Percentiles rank a stretch among this genome's conserved stretches.
phyloP scores from a whole-genome alignment of 2,329 filamentous ascomycete species.

The Diplodia intermedia region DNA sequence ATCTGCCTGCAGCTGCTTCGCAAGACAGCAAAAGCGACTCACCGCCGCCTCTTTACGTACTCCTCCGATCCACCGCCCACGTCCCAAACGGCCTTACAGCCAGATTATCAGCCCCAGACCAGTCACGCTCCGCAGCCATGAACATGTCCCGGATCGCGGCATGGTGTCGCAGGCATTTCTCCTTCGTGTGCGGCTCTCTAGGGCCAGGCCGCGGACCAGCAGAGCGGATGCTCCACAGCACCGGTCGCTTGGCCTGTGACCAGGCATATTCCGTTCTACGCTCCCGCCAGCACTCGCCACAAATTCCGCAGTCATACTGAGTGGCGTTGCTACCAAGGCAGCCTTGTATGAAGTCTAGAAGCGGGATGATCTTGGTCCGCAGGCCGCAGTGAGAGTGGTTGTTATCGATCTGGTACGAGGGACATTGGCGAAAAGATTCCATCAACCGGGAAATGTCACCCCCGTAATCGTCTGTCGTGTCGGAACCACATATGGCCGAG shows the following conservation, averaged over 20 bases:
- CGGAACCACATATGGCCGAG: conserved; percentile 51
- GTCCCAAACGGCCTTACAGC: conserved; percentile 7
- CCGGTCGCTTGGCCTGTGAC: conserved; percentile 53
- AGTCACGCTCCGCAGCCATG: conserved; percentile 48
- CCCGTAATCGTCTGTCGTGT: conserved; percentile 58
- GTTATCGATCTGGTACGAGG: conserved; percentile 75
- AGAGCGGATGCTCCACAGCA: conserved; percentile 48
- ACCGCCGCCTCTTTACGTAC: not conserved
- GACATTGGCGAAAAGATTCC: conserved; percentile 67
- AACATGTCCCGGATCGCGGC: conserved; percentile 46
- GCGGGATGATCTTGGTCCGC: conserved; percentile 68
- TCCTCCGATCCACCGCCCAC: conserved; percentile 11
- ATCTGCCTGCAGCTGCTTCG: not conserved
- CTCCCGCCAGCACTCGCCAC: conserved; percentile 54
- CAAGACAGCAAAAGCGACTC: not conserved
- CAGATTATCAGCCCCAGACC: conserved; percentile 34
- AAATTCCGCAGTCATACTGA: conserved; percentile 51
- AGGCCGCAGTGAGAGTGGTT: conserved; percentile 77
- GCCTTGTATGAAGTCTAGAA: conserved; percentile 68
- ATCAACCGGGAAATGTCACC: conserved; percentile 69
- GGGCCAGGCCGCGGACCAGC: conserved; percentile 5
- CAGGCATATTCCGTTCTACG: conserved; percentile 52
- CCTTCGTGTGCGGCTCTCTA: conserved; percentile 13
- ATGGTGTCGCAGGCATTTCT: conserved; percentile 8
- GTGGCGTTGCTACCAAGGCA: conserved; percentile 41